Conservation (phyloP, 345 rosid species). For the Euclidium syriacum region DNA sequence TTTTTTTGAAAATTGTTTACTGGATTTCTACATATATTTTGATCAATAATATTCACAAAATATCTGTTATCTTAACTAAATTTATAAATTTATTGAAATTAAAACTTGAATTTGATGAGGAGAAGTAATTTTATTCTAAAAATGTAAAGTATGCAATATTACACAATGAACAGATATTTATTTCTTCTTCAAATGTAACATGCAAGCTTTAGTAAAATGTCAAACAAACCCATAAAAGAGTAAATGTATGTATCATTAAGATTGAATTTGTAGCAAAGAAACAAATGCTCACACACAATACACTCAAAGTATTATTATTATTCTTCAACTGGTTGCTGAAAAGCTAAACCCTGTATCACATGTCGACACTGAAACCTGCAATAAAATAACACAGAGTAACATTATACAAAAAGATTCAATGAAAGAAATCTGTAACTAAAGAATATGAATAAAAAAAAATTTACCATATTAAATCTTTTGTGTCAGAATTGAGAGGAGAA, state of each 20-base stretch:
- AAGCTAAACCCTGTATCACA: constrained; percentile 62
- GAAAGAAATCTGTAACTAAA: not conserved
- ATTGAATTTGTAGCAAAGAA: not conserved
- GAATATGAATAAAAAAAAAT: not conserved
- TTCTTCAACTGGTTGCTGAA: constrained; percentile 53
- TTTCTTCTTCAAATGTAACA: not conserved
- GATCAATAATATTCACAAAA: too few relatives aligned
- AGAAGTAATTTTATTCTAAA: too few relatives aligned
- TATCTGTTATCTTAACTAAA: too few relatives aligned
- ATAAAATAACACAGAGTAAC: not conserved
- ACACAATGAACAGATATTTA: too few relatives aligned
- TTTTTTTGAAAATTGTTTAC: too few relatives aligned
- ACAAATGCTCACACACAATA: not conserved
- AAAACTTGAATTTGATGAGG: too few relatives aligned
- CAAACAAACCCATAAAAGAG: not conserved
- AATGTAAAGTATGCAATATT: too few relatives aligned
- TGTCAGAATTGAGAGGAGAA: constrained; percentile 26
- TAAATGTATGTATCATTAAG: not conserved
- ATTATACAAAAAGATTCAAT: not conserved
- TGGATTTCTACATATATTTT: too few relatives aligned
- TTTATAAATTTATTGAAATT: too few relatives aligned
- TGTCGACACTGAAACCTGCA: constrained; percentile 87
- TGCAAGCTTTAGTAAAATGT: not conserved
- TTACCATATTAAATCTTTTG: constrained; percentile 77
- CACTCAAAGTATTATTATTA: constrained; percentile 35